phyloP scores from a whole-genome alignment of 805 yeast genomes.

The Hanseniaspora lachancei region DNA sequence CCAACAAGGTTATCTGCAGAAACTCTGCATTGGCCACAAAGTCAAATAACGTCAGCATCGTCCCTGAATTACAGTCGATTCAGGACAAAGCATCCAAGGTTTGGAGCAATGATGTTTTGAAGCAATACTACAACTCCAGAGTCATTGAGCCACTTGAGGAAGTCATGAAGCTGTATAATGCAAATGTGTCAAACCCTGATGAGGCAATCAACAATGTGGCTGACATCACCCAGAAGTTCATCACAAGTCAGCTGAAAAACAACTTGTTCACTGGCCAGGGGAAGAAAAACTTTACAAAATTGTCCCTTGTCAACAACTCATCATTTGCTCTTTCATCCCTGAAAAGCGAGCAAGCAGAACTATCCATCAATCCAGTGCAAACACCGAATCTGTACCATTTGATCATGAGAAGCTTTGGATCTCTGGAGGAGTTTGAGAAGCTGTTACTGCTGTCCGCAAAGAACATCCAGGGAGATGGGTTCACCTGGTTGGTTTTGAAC shows the following conservation, averaged over 20 bases:
- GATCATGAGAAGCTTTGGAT: slow-evolving; percentile 47
- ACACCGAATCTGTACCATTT: slow-evolving; percentile 17
- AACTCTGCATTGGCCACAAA: not conserved
- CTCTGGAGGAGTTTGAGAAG: slow-evolving; percentile 60
- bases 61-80: not conserved
- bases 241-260: not conserved
- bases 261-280: not conserved
- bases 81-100: not conserved
- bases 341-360: not conserved
- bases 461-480: slow-evolving; percentile 77
- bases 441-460: slow-evolving; percentile 55
- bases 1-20: not conserved
- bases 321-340: not conserved
- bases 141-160: not conserved
- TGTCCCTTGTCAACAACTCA: not conserved
- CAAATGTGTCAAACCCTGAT: not conserved
- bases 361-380: not conserved
- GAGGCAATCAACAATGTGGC: not conserved
- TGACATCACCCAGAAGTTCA: not conserved
- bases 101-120: not conserved
- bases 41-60: not conserved
- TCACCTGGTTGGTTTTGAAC: slow-evolving; percentile 72
- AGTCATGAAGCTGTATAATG: not conserved
- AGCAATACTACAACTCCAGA: not conserved
- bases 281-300: not conserved